Evolutionary conservation across 768 basidiomycete genomes (phyloP).

Genomic region (Trichaptum fuscoviolaceum): DNA sequence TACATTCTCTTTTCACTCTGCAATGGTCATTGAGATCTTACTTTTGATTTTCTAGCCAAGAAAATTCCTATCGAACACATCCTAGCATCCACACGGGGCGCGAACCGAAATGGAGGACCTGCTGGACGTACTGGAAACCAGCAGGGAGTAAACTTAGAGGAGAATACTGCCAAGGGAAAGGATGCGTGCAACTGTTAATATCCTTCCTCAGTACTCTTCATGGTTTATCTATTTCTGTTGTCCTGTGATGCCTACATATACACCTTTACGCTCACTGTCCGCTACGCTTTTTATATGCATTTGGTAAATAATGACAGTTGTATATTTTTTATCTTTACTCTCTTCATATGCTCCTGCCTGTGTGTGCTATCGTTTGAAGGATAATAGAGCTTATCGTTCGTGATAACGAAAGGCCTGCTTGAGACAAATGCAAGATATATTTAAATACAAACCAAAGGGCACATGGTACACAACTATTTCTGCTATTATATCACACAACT

Average conservation of each 20-base stretch:
- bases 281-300: not conserved
- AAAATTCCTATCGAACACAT: conserved; percentile 93
- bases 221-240: conserved; percentile 16
- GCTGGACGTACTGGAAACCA: conserved; percentile 59
- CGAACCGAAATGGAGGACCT: conserved; percentile 14
- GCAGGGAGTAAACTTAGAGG: conserved; percentile 65
- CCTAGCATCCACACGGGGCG: conserved; percentile 74
- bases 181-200: conserved; percentile 79
- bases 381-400: no score
- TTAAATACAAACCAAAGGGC: not conserved
- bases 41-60: conserved; percentile 45
- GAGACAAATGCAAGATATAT: not conserved
- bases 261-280: conserved; percentile 8
- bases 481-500: conserved; percentile 2
- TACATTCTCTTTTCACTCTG: conserved; percentile 31
- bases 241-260: conserved; percentile 7
- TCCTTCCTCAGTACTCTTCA: conserved; percentile 10
- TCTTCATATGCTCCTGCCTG: not conserved
- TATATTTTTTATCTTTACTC: not conserved
- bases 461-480: not conserved
- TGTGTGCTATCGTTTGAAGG: no score
- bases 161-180: conserved; percentile 59
- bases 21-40: not conserved
- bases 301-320: conserved; percentile 1
- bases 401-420: not conserved